Evolutionary conservation across 2,329 filamentous ascomycete species (phyloP).

Genomic region (Talaromyces funiculosus): DNA sequence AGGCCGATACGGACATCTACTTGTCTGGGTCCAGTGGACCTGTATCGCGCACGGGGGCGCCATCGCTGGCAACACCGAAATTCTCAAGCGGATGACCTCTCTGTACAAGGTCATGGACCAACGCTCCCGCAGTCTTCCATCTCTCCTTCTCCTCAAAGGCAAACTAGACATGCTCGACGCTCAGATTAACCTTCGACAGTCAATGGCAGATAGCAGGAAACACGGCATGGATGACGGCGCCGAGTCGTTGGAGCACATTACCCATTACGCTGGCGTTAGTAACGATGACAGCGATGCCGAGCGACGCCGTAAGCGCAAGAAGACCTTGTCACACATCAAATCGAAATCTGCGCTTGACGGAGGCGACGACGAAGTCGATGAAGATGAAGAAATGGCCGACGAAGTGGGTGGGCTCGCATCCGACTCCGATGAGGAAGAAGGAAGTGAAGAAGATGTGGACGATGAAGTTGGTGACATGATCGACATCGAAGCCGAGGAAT

Average conservation of each 20-base stretch:
- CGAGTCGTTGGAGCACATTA: slow-evolving; percentile 36
- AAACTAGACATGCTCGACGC: slow-evolving; percentile 91
- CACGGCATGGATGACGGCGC: slow-evolving; percentile 48
- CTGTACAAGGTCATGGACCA: slow-evolving; percentile 84
- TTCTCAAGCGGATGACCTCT: slow-evolving; percentile 69
- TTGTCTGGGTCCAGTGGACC: slow-evolving; percentile 95
- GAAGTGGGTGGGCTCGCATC: slow-evolving; percentile 33
- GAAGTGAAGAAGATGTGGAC: slow-evolving; percentile 34
- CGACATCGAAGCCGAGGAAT: slow-evolving; percentile 45
- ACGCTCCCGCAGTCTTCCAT: slow-evolving; percentile 73
- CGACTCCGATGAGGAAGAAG: slow-evolving; percentile 44
- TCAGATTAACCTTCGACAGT: slow-evolving; percentile 74
- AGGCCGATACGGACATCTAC: slow-evolving; percentile 80
- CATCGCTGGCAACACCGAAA: slow-evolving; percentile 76
- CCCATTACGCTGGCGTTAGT: slow-evolving; percentile 38
- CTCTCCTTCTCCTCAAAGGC: slow-evolving; percentile 81
- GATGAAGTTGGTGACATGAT: slow-evolving; percentile 37
- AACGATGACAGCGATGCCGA: slow-evolving; percentile 52
- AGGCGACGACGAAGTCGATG: slow-evolving; percentile 31
- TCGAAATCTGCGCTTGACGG: slow-evolving; percentile 27
- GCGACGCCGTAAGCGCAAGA: slow-evolving; percentile 25
- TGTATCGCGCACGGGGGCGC: slow-evolving; percentile 88
- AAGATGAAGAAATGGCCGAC: slow-evolving; percentile 28
- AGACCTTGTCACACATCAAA: slow-evolving; percentile 28
- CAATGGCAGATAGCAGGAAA: slow-evolving; percentile 51